Evolutionary conservation across 805 yeast species (phyloP).

Genomic region (Yarrowia deformans): DNA sequence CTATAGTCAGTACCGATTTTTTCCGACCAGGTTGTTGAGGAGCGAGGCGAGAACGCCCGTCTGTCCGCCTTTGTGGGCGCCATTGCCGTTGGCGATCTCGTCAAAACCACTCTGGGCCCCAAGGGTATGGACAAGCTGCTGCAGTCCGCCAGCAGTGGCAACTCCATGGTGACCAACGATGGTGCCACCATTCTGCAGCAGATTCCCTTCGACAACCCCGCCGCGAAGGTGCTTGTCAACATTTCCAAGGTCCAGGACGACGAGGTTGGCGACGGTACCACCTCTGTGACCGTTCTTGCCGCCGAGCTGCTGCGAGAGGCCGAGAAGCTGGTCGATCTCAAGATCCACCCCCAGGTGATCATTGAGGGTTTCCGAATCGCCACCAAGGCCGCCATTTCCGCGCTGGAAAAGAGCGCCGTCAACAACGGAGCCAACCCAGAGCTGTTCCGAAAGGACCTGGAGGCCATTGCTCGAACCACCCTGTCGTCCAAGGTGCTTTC

Average conservation of each 20-base stretch:
- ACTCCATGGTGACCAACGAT: constrained; percentile 88
- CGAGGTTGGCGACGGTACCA: constrained; percentile 98
- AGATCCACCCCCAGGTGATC: constrained; percentile 97
- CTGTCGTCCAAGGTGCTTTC: constrained; percentile 89
- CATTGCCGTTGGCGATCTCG: constrained; percentile 97
- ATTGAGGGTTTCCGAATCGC: constrained; percentile 96
- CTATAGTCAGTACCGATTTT: constrained; percentile 83
- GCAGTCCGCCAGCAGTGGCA: constrained; percentile 83
- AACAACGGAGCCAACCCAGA: constrained; percentile 68
- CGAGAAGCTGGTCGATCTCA: constrained; percentile 86
- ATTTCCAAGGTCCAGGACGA: constrained; percentile 96
- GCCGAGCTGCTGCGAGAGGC: constrained; percentile 97
- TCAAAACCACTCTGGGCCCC: constrained; percentile 93
- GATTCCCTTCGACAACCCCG: constrained; percentile 96
- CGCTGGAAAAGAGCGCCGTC: constrained; percentile 78
- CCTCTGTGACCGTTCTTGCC: constrained; percentile 91
- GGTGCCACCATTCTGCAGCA: constrained; percentile 96
- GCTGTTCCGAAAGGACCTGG: constrained; percentile 74
- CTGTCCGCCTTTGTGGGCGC: constrained; percentile 98
- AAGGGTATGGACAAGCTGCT: constrained; percentile 98
- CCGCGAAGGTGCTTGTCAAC: constrained; percentile 94
- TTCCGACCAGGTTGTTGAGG: constrained; percentile 97
- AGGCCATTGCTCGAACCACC: constrained; percentile 91
- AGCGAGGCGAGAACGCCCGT: constrained; percentile 97
- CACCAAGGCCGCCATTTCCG: constrained; percentile 77